These are phyloP conservation scores for Leptographium galeiforme DNA, from an alignment of 2,329 filamentous ascomycete genomes.

Conservation along the genomic window DNA sequence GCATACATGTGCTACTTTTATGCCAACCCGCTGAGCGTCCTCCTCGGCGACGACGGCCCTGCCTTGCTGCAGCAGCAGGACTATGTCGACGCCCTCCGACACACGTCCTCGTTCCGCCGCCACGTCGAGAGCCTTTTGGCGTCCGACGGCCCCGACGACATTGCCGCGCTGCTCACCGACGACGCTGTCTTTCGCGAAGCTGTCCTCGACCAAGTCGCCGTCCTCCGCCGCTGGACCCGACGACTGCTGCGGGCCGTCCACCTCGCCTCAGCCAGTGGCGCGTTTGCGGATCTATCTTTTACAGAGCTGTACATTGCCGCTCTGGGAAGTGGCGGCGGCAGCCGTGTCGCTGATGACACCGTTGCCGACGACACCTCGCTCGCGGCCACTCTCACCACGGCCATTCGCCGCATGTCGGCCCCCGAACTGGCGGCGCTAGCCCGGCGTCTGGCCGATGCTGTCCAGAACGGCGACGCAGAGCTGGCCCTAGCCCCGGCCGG, in stretches of 20 bases:
- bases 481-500: constrained; percentile 23
- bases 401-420: constrained; percentile 47
- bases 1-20: constrained; percentile 81
- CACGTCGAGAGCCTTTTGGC: constrained; percentile 35
- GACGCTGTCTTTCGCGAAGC: neutral
- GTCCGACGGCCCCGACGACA: constrained; percentile 23
- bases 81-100: constrained; percentile 55
- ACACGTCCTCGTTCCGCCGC: constrained; percentile 53
- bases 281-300: constrained; percentile 22
- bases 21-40: constrained; percentile 58
- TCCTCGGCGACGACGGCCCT: constrained; percentile 29
- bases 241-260: constrained; percentile 35
- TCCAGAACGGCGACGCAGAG: constrained; percentile 22
- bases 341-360: constrained; percentile 17
- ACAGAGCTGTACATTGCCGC: constrained; percentile 47
- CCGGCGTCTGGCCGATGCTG: constrained; percentile 24
- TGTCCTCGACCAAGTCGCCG: constrained; percentile 29
- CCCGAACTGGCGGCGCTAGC: constrained; percentile 30
- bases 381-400: constrained; percentile 29
- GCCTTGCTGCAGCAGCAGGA: constrained; percentile 28
- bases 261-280: constrained; percentile 25
- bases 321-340: constrained; percentile 18
- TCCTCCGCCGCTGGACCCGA: constrained; percentile 18
- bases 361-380: constrained; percentile 29
- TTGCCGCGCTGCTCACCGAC: constrained; percentile 21